phyloP scores from a whole-genome alignment of 2,329 filamentous ascomycete species.

The Stagonosporopsis chrysanthemi region DNA sequence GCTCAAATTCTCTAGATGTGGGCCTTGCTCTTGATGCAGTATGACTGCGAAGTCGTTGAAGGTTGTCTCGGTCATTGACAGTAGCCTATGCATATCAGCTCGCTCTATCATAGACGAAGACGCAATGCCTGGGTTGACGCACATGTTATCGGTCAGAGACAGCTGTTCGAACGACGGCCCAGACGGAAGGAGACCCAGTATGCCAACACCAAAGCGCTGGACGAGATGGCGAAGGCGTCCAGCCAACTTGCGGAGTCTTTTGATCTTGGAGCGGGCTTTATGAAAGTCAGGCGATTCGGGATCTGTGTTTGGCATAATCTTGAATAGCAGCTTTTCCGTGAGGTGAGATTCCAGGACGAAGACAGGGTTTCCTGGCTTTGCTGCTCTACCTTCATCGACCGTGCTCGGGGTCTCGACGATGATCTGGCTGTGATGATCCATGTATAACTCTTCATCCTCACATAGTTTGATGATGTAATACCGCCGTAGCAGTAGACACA shows the following conservation, averaged over 20 bases:
- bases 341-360: background rate
- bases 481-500: background rate
- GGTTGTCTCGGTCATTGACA: background rate
- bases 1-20: background rate
- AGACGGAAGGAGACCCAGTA: background rate
- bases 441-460: background rate
- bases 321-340: background rate
- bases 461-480: background rate
- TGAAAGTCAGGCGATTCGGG: background rate
- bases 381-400: background rate
- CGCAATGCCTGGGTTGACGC: background rate
- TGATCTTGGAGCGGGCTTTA: background rate
- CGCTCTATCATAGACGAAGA: too few relatives aligned
- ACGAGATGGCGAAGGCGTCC: background rate
- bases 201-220: background rate
- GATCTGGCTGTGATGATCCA: background rate
- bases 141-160: background rate
- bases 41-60: background rate
- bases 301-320: background rate
- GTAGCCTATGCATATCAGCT: background rate
- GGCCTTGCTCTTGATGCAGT: background rate
- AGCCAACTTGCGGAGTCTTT: background rate
- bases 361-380: background rate
- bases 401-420: background rate
- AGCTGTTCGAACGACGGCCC: background rate